phyloP scores from a whole-genome alignment of 306 rosid species.

The Lathyrus oleraceus region DNA sequence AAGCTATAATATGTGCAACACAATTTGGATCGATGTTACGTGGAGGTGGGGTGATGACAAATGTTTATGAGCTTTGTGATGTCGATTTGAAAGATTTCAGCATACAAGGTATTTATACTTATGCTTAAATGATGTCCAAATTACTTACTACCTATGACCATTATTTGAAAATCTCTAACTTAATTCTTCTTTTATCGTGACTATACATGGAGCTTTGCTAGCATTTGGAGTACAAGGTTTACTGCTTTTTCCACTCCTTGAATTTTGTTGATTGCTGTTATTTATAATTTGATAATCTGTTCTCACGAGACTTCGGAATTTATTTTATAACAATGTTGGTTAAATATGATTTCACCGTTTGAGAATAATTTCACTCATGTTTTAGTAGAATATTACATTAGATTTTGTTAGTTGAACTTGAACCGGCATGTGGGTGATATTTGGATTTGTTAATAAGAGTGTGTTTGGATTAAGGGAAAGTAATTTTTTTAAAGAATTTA shows the following conservation, averaged over 20 bases:
- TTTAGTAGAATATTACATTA: background rate
- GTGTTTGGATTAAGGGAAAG: no score
- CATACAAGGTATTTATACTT: slow-evolving; percentile 66
- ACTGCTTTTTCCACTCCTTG: slow-evolving; percentile 36
- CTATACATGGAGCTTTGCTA: slow-evolving; percentile 47
- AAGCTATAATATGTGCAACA: slow-evolving; percentile 93
- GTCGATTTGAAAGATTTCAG: slow-evolving; percentile 98
- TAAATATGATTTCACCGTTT: background rate
- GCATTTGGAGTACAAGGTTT: slow-evolving; percentile 80
- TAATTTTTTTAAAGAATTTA: no score
- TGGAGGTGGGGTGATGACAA: slow-evolving; percentile 79
- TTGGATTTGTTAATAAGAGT: background rate
- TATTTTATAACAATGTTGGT: background rate
- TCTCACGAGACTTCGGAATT: background rate
- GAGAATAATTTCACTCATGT: slow-evolving; percentile 2
- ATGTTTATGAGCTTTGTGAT: slow-evolving; percentile 90
- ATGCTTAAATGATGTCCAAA: slow-evolving; percentile 15
- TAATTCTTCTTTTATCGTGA: slow-evolving; percentile 21
- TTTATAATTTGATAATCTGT: slow-evolving; percentile 11
- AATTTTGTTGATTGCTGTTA: slow-evolving; percentile 4
- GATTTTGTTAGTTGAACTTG: slow-evolving; percentile 27
- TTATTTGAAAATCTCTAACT: slow-evolving; percentile 36
- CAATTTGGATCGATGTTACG: slow-evolving; percentile 90
- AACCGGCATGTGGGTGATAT: background rate
- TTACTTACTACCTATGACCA: slow-evolving; percentile 15